Base-by-base conservation (phyloP, 2,329 filamentous ascomycete genomes). In the Epichloe amarillans region DNA sequence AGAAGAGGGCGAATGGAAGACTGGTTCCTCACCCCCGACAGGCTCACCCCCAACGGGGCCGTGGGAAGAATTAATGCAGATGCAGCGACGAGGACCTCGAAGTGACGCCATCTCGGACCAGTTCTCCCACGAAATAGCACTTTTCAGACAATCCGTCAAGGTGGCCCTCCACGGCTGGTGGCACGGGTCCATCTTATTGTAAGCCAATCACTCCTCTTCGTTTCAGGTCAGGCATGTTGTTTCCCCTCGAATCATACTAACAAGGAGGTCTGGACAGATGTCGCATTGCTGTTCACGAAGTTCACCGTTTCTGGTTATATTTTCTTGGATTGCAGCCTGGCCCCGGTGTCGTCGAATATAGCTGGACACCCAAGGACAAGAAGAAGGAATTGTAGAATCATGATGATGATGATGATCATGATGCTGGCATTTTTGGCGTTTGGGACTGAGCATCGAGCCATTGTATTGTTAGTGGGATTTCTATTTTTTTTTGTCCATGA, bases 151-250 rank as follows among this genome's bases (percentile, higher is more conserved):
- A 52, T 82, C 82, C 0, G 72, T 79, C 46, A 75, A 78, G 57
- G 80, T 82, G 58, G 81, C 97, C 2, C 23, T 93, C 8, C 74
- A 66, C 56, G 77, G 79, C 53, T 98, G 88, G 87, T 50, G 82
- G 5, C 69, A 73, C 21, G 71, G 89, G 46, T 90, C 90, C 0
- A 72, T 67, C 44, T 76, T 76, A 54, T 51, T 86, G 86, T 93
- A 76, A 80, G 86, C 80, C 5, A 12, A n/a, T 36, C 15, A 10
- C 36, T 37, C 30, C 2, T 10, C 14, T 46, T 26, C 10, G n/a
- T 7, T 10, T 3, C n/a, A 30, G 30, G 10, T 30, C 10, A 30
- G 8, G 30, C n/a, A 21, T 23, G 21, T 23, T 36, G 5, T 38
- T 19, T 11, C 15, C 30, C 5, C 30, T 44, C 14, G 33, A 17